Conservation (phyloP, 2,329 filamentous ascomycete species). For the Sclerotinia nivalis region DNA sequence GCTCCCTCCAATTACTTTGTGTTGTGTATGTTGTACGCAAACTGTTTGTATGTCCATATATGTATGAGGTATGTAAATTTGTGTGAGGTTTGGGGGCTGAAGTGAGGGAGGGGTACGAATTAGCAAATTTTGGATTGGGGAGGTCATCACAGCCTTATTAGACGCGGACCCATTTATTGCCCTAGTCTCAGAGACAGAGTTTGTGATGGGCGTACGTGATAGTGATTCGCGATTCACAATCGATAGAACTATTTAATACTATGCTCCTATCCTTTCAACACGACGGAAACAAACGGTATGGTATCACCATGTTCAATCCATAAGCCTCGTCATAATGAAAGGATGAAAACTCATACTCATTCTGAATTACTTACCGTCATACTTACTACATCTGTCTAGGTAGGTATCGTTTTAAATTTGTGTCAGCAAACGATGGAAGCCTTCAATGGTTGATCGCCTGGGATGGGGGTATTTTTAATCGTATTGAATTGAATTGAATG, state of each 20-base stretch:
- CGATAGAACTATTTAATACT: not conserved
- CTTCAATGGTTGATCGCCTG: not conserved
- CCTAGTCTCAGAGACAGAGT: not conserved
- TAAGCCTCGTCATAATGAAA: not conserved
- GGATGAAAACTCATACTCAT: not conserved
- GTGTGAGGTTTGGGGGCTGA: constrained; percentile 9
- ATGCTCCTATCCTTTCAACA: not conserved
- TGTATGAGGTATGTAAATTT: not conserved
- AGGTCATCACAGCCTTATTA: not conserved
- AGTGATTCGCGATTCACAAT: not conserved
- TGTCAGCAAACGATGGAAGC: constrained; percentile 9
- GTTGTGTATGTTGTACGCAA: not conserved
- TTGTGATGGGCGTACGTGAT: not conserved
- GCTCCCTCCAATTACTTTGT: not conserved
- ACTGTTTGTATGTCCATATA: not conserved
- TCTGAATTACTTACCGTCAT: not conserved
- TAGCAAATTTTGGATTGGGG: not conserved
- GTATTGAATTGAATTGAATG: not conserved
- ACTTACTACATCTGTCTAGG: not conserved
- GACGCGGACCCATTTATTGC: not conserved
- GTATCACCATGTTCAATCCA: not conserved
- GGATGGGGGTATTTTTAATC: not conserved
- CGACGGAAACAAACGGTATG: not conserved
- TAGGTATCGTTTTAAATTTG: not conserved
- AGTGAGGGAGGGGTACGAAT: not conserved